phyloP scores from a whole-genome alignment of 1,284 basidiomycete species.

The Volvariella volvacea region DNA sequence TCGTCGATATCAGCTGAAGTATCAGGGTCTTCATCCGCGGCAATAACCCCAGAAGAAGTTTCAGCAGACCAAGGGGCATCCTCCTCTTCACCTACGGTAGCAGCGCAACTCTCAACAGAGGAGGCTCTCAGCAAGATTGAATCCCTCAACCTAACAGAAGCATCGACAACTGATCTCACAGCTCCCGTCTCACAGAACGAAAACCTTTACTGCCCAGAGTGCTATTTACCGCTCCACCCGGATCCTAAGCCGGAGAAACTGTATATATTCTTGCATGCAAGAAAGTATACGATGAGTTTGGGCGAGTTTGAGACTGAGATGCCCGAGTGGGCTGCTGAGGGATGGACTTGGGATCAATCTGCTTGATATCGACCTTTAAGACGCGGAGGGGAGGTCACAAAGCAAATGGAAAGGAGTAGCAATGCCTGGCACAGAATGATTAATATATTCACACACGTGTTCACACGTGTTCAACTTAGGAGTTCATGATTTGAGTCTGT shows the following conservation, averaged over 20 bases:
- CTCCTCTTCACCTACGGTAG: conserved; percentile 9
- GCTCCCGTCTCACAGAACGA: conserved; percentile 24
- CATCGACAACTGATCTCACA: conserved; percentile 21
- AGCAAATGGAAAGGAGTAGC: too few relatives aligned
- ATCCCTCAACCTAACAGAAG: too few relatives aligned
- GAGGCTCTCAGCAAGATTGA: conserved; percentile 36
- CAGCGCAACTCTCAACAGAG: conserved; percentile 33
- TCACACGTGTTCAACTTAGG: too few relatives aligned
- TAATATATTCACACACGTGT: too few relatives aligned
- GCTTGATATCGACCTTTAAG: conserved; percentile 6
- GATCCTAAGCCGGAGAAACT: conserved; percentile 87
- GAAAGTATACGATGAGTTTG: conserved; percentile 73
- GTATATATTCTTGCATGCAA: conserved; percentile 91
- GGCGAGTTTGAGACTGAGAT: conserved; percentile 71
- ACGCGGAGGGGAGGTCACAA: too few relatives aligned
- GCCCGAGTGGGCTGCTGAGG: conserved; percentile 66
- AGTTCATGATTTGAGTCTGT: too few relatives aligned
- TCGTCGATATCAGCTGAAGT: neutral
- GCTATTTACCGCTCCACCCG: conserved; percentile 84
- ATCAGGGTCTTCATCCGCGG: conserved; percentile 4
- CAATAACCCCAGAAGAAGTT: neutral
- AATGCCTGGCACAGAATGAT: too few relatives aligned
- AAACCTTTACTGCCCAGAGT: conserved; percentile 71
- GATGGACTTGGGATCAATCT: conserved; percentile 51
- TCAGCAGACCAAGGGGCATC: conserved; percentile 9